Base-by-base conservation (phyloP, 2,329 filamentous ascomycete genomes). In the Intubia oerlemansii region DNA sequence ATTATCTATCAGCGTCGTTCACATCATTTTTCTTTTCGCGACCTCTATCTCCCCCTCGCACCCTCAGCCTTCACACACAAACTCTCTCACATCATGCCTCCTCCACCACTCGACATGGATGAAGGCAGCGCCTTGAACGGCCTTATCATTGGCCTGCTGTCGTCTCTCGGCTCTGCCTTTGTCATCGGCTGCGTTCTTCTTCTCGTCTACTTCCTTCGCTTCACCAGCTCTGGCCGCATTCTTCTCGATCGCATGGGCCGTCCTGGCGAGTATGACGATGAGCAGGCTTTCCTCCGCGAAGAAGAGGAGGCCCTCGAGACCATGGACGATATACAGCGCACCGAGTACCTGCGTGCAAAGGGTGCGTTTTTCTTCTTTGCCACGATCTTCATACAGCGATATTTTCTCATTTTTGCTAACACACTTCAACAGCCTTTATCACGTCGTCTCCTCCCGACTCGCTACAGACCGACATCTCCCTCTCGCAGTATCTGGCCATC, bases 401-500 rank as follows among this genome's bases (percentile, higher is more conserved):
- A 11, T 7, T 18, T 12, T 28, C 3, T 12, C 18, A 5, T 2
- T 5, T n/a, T 17, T 24, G 7, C 27, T 23, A 16, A 29, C 20
- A 27, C 17, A 12, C 17, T 10, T 10, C 2, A 17, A 16, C 41
- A 98, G 88, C 85, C 18, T 98, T 92, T 46, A 71, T 93, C 36
- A 75, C 88, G 49, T 80, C 75, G 32, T 93, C 95, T 46, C 88
- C 85, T 4, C 82, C 88, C 38, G 88, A 98, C 50, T 95, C 88
- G 7, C 57, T 85, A 33, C 82, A 88, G 44, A 95, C 88, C 40
- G 88, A 98, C 47, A 98, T 98, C 38, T 95, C 88, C 14, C 57
- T 98, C 38, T 95, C 88, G 20, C 88, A 98, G 49, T 95, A 92
- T 48, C 65, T 98, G 34, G 88, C 88, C 24, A 98, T 98, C 39